Evolutionary conservation across 208 protist genomes (phyloP), one percentile per base, ranked within the genome.

Genomic region (Histomonas meleagridis): DNA sequence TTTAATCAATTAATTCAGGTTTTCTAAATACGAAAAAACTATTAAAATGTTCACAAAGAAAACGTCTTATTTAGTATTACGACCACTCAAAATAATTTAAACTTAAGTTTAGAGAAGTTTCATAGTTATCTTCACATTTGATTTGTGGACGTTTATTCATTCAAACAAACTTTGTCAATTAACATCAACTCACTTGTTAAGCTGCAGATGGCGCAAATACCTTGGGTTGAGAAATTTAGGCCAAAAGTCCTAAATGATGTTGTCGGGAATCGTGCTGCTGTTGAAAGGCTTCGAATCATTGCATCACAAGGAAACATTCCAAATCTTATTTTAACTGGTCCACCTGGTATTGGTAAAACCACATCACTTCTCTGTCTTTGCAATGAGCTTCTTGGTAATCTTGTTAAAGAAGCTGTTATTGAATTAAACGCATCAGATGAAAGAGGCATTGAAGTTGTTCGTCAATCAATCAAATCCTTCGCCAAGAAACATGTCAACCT

Each of bases 141-240:
- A n/a, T n/a, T n/a, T n/a, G n/a, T n/a, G n/a, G n/a, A n/a, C n/a
- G n/a, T n/a, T n/a, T n/a, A n/a, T n/a, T n/a, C n/a, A n/a, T n/a
- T n/a, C n/a, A n/a, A n/a, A n/a, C n/a, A n/a, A n/a, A n/a, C n/a
- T n/a, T n/a, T n/a, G n/a, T n/a, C n/a, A n/a, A n/a, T n/a, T n/a
- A n/a, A n/a, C n/a, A n/a, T n/a, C n/a, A n/a, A n/a, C n/a, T n/a
- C n/a, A n/a, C n/a, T n/a, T n/a, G n/a, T n/a, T n/a, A n/a, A n/a
- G n/a, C n/a, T n/a, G n/a, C n/a, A n/a, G n/a, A n/a, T n/a, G n/a
- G n/a, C n/a, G n/a, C n/a, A n/a, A n/a, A n/a, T n/a, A 78, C 97
- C 97, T 76, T 99, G 98, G 98, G 96, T 99, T 53, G 98, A 99
- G 94, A 99, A 99, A 95, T 99, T 99, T 94, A 95, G 98, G 43